A percentile compares a stretch with the other conserved stretches of the same genome.
Evolutionary conservation across 306 rosid genomes (phyloP).

Genomic region (Quercus ilex): DNA sequence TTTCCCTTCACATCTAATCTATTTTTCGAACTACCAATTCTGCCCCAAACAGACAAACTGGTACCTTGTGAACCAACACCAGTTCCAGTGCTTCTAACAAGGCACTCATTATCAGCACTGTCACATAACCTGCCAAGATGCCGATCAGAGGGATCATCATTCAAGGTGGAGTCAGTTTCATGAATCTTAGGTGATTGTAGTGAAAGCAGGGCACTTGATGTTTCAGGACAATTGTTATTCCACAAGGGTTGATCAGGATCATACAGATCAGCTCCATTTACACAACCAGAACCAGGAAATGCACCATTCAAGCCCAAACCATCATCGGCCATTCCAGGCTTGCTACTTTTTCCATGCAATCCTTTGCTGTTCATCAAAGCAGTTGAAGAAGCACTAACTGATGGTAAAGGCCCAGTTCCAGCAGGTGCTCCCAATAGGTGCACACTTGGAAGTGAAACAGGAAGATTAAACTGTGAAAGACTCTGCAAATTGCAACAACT

Average conservation of each 20-base stretch:
- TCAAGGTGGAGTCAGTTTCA: constrained; percentile 55
- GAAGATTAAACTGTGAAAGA: constrained; percentile 98
- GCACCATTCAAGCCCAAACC: constrained; percentile 61
- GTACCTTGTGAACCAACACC: constrained; percentile 58
- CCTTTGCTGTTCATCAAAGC: constrained; percentile 63
- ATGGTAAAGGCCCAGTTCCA: constrained; percentile 72
- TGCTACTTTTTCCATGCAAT: constrained; percentile 51
- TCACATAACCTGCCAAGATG: constrained; percentile 35
- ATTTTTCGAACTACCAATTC: constrained; percentile 72
- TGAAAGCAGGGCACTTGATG: constrained; percentile 57
- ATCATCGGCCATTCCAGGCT: constrained; percentile 63
- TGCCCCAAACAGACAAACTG: constrained; percentile 74
- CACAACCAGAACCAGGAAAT: constrained; percentile 59
- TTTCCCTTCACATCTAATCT: constrained; percentile 64
- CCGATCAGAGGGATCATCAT: constrained; percentile 48
- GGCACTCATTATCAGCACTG: constrained; percentile 50
- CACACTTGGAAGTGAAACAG: constrained; percentile 81
- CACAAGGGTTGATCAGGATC: constrained; percentile 99
- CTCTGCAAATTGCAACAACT: constrained; percentile 47
- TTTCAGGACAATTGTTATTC: constrained; percentile 74
- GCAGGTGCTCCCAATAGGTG: constrained; percentile 69
- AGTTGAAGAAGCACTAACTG: constrained; percentile 59
- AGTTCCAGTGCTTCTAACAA: constrained; percentile 44
- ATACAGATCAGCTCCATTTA: constrained; percentile 79
- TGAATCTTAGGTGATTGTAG: constrained; percentile 70